Base-by-base conservation (phyloP, 2,329 filamentous ascomycete genomes). In the Pseudogymnoascus pannorum region DNA sequence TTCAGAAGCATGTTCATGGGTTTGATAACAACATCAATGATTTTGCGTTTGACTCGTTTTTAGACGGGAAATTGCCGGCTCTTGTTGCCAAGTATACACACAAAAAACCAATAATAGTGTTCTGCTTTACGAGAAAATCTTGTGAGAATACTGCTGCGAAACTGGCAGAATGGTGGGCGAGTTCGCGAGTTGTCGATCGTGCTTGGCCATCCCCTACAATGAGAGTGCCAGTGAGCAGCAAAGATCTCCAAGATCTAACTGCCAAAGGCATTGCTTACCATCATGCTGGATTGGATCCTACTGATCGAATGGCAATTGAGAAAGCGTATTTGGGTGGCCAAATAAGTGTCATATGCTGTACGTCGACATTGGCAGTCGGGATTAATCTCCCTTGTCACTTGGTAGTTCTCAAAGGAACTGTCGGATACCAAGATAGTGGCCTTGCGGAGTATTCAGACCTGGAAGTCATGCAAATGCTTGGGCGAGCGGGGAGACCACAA, bases 391-490 rank as follows among this genome's bases (percentile, higher is more conserved):
- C 91, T 8, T 92, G 90, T 64, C 88, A 94, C 70, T 83, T 92
- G 2, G 90, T 92, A 3, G 85, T 95, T 8, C 82, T 96, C 61
- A 95, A 95, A 72, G 89, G 89, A 20, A 95, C 91, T 0, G 80
- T 86, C 3, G 78, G 80, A 0, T 92, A 85, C 73, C 82, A 84
- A 61, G 81, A 85, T 61, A 78, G 80, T 11, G 78, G 79, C 5
- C 68, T 83, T 36, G 82, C 85, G 61, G 89, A 94, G 70, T 92
- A 91, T 66, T 86, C 89, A 0, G 90, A 94, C 70, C 77, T 95
- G 4, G 91, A 95, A 66, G 82, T 93, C 64, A 93, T 93, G 87
- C 91, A 96, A 68, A 95, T 96, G 91, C 81, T 95, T 57, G 91
- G 91, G 5, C 85, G 91, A 65, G 91, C 91, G 58, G 91, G 91